Base-by-base conservation (phyloP, 2,329 filamentous ascomycete genomes). In the Phaeosphaeria sp. region DNA sequence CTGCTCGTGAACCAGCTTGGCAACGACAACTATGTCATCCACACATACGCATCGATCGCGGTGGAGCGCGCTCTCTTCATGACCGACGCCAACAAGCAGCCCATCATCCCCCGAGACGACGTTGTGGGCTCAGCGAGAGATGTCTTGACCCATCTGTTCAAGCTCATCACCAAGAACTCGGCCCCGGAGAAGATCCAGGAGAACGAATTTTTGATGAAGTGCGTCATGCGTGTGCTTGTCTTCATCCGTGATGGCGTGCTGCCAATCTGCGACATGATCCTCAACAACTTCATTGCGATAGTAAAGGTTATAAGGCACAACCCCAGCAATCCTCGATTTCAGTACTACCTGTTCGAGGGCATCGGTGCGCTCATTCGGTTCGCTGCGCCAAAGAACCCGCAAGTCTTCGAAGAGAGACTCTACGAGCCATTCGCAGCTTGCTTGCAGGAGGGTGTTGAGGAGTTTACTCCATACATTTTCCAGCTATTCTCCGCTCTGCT, bases 141-240 rank as follows among this genome's bases (percentile, higher is more conserved):
- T 66, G 86, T 99, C 2, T 82, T 98, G 20, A 86, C 92, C 53
- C 94, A 98, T 72, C 83, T 99, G 13, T 98, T 99, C 83, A 89
- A 89, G 63, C 84, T 99, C 51, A 92, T 99, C 64, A 91, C 96
- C 74, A 92, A 91, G 74, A 90, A 97, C 68, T 83, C 85, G 3
- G 89, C 91, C 11, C 90, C 96, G 1, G 88, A 94, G 64, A 99
- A 98, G 83, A 88, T 99, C 60, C 95, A 99, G 74, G 95, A 99
- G 79, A 99, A 99, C 74, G 95, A 99, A 75, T 99, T 98, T 77
- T 78, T 99, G 72, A 98, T 99, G 93, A 91, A 93, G 69, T 99
- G 95, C 71, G 92, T 97, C 55, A 99, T 99, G 95, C 88, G 95
- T 68, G 94, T 99, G 13, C 83, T 99, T 59, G 93, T 99, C 64